These are phyloP conservation scores for Ziziphus jujuba DNA, from an alignment of 306 rosid genomes.

Conservation along the genomic window DNA sequence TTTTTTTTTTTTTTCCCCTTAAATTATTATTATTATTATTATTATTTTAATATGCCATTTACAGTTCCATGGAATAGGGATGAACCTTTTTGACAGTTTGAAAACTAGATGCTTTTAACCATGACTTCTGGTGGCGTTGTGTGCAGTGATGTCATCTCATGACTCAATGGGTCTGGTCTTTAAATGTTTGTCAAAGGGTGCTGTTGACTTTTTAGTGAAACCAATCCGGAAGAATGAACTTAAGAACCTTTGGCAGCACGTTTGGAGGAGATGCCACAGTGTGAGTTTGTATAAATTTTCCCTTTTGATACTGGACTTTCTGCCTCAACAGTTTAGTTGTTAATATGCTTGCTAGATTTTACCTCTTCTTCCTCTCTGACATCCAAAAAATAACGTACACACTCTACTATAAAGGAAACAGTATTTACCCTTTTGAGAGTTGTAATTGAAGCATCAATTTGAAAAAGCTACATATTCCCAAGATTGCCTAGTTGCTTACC, in stretches of 20 bases:
- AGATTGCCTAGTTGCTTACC: too few species aligned
- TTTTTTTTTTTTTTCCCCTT: too few species aligned
- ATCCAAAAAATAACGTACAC: background rate
- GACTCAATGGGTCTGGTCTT: slow-evolving; percentile 97
- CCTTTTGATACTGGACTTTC: slow-evolving; percentile 6
- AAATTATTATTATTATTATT: too few species aligned
- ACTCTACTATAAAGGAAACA: background rate
- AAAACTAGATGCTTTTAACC: slow-evolving; percentile 30
- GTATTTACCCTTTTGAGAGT: background rate
- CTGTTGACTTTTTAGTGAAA: slow-evolving; percentile 91
- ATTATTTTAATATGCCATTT: background rate
- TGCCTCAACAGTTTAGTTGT: slow-evolving; percentile 8
- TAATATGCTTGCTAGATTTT: background rate
- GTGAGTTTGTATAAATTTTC: slow-evolving; percentile 55
- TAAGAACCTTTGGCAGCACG: slow-evolving; percentile 97
- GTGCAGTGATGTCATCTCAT: slow-evolving; percentile 98
- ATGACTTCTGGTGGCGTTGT: slow-evolving; percentile 50
- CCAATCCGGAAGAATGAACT: slow-evolving; percentile 98
- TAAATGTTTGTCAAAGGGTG: slow-evolving; percentile 97
- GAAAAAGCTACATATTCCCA: too few species aligned
- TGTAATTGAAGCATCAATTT: too few species aligned
- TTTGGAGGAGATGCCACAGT: slow-evolving; percentile 98
- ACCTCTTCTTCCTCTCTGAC: background rate
- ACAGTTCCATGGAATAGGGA: background rate
- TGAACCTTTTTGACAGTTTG: slow-evolving; percentile 34